These are phyloP conservation scores for Suhomyces vadensis DNA, from an alignment of 805 yeast genomes.

Conservation along the genomic window DNA sequence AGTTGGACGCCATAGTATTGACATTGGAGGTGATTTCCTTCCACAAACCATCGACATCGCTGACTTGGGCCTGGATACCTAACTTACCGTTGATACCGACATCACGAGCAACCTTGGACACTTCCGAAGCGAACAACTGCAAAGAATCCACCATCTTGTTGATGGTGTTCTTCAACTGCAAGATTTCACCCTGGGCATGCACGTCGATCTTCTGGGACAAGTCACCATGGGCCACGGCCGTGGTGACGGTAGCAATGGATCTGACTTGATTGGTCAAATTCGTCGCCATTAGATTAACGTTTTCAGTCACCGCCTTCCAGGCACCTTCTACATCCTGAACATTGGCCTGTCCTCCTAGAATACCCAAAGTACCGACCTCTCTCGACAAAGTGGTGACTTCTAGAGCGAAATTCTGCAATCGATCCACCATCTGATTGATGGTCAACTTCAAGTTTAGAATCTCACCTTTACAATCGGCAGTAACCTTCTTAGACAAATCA, in stretches of 20 bases:
- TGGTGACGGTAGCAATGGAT: constrained; percentile 85
- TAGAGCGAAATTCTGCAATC: constrained; percentile 48
- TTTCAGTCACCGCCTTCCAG: constrained; percentile 51
- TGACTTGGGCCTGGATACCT: constrained; percentile 89
- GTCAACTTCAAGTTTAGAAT: constrained; percentile 47
- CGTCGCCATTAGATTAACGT: constrained; percentile 49
- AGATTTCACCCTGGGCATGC: constrained; percentile 87
- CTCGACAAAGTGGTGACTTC: constrained; percentile 49
- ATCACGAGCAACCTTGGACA: constrained; percentile 85
- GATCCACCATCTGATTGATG: constrained; percentile 54
- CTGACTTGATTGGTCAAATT: constrained; percentile 73
- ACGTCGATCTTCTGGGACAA: constrained; percentile 82
- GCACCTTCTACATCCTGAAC: constrained; percentile 54
- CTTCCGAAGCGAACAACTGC: constrained; percentile 85
- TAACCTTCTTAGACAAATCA: constrained; percentile 75
- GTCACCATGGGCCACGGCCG: constrained; percentile 91
- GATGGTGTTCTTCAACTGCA: constrained; percentile 81
- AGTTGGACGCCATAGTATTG: constrained; percentile 90
- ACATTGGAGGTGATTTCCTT: constrained; percentile 89
- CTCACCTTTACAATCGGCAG: constrained; percentile 80
- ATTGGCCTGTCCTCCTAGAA: constrained; percentile 51
- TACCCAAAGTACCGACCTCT: constrained; percentile 50
- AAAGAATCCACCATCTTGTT: constrained; percentile 92
- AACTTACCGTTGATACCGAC: constrained; percentile 92
- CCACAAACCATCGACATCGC: constrained; percentile 91